Evolutionary conservation across 108 stramenopile species (phyloP).

Genomic region (Skeletonema potamos): DNA sequence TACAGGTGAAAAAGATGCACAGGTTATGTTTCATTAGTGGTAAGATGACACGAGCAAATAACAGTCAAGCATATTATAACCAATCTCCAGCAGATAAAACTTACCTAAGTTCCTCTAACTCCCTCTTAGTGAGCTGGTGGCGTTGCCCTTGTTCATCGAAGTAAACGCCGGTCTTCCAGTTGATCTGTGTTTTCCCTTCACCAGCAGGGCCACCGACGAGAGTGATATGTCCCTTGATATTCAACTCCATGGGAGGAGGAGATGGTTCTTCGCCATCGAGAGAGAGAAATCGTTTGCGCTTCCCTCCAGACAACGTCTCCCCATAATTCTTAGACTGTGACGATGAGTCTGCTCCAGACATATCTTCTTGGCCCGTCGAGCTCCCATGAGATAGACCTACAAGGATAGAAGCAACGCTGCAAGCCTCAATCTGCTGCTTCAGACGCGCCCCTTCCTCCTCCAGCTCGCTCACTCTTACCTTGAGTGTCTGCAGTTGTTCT

Average conservation of each 20-base stretch:
- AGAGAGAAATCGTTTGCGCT: conserved; percentile 69
- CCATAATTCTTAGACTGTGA: conserved; percentile 10
- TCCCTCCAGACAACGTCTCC: conserved; percentile 44
- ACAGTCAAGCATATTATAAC: neutral
- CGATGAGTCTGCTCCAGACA: neutral
- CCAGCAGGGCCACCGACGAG: conserved; percentile 54
- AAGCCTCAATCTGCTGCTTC: conserved; percentile 78
- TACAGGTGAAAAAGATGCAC: conserved; percentile 13
- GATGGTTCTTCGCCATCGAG: conserved; percentile 39
- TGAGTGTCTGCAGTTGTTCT: conserved; percentile 81
- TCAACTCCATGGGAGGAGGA: conserved; percentile 57
- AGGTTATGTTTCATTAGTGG: neutral
- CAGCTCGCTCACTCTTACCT: conserved; percentile 64
- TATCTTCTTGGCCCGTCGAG: conserved; percentile 5
- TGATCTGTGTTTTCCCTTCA: conserved; percentile 63
- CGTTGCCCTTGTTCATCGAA: conserved; percentile 60
- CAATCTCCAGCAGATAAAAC: conserved; percentile 11
- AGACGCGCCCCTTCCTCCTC: conserved; percentile 67
- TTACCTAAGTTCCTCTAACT: conserved; percentile 72
- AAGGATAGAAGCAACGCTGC: conserved; percentile 85
- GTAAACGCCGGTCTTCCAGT: conserved; percentile 85
- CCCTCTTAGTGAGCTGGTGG: conserved; percentile 53
- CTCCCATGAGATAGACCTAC: conserved; percentile 61
- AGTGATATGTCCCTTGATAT: conserved; percentile 59
- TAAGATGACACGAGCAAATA: neutral